These are phyloP conservation scores for Kluyveromyces dobzhanskii DNA, from an alignment of 805 yeast genomes.

Conservation along the genomic window DNA sequence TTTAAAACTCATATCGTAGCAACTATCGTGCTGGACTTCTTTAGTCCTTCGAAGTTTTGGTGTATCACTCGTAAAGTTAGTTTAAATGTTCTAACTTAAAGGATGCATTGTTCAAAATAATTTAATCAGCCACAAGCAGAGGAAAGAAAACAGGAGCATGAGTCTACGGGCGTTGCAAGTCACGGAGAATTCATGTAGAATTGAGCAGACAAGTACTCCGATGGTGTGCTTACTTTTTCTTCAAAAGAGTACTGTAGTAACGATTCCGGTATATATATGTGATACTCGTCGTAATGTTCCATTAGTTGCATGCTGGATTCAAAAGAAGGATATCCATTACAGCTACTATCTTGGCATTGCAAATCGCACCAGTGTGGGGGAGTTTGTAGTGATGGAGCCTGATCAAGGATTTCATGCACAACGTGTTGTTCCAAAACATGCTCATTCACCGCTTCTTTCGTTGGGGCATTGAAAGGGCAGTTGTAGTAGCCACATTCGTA, in stretches of 20 bases:
- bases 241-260: not conserved
- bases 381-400: not conserved
- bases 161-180: no score
- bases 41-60: no score
- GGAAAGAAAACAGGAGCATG: no score
- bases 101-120: no score
- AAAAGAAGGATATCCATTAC: constrained; percentile 3
- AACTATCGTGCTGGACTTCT: no score
- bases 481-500: not conserved
- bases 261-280: constrained; percentile 7
- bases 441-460: constrained; percentile 1
- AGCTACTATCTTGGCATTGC: constrained; percentile 1
- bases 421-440: constrained; percentile 6
- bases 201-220: no score
- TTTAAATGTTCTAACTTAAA: no score
- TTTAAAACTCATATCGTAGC: constrained; percentile 1
- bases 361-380: not conserved
- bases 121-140: no score
- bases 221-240: no score
- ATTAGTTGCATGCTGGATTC: constrained; percentile 2
- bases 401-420: constrained; percentile 2
- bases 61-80: no score
- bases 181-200: no score
- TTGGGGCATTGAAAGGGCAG: constrained; percentile 1
- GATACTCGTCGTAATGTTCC: constrained; percentile 8